Conservation (phyloP, 164 flowering plant genomes). For the Paratinospora sagittata region DNA sequence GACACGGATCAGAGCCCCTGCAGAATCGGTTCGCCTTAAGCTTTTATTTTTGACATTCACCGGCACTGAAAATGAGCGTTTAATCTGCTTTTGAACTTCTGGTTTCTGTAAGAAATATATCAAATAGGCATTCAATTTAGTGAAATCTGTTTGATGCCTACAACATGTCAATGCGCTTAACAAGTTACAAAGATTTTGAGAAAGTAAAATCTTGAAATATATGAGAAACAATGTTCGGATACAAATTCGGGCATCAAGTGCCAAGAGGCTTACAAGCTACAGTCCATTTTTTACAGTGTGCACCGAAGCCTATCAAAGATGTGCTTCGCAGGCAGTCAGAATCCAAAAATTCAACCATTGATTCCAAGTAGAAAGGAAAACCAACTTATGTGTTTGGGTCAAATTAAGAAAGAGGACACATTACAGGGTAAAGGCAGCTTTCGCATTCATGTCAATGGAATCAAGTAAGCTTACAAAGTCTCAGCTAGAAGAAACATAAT, state of each 20-base stretch:
- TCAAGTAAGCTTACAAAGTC: neutral
- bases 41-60: conserved; percentile 50
- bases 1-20: conserved; percentile 55
- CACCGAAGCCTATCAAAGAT: neutral
- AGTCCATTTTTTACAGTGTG: neutral
- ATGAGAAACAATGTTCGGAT: neutral
- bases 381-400: neutral
- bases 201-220: neutral
- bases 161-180: no score
- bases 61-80: conserved; percentile 70
- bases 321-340: neutral
- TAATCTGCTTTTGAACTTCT: conserved; percentile 40
- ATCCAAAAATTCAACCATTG: neutral
- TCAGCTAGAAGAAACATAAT: neutral
- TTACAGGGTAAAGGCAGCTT: neutral
- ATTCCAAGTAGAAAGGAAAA: neutral
- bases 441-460: neutral
- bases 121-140: neutral
- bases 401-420: neutral
- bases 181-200: neutral
- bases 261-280: neutral
- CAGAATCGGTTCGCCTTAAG: conserved; percentile 48
- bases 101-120: conserved; percentile 31
- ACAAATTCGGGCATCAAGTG: neutral
- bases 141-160: neutral